Evolutionary conservation across 169 alveolate species (phyloP), one percentile per base, ranked within the genome.

Genomic region (Condylostoma magnum): DNA sequence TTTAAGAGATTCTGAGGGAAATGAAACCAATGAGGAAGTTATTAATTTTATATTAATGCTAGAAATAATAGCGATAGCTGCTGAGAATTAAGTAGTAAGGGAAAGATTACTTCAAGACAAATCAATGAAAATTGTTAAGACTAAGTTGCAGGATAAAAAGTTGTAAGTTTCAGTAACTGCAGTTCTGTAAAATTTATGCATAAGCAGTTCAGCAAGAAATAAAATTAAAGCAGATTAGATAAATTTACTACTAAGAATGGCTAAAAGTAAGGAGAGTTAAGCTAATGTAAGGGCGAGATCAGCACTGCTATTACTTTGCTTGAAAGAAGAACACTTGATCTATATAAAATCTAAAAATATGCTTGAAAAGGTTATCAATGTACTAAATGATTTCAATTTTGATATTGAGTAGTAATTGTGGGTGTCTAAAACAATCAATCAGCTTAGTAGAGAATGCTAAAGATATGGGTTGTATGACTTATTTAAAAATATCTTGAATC

Each of bases 371-470:
- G 43, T 60, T 28, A 8, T 60, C 30, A n/a, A 15, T 6, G 22
- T 22, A 0, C 43, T 60, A 20, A 36, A n/a, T n/a, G 56, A 60
- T 6, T 8, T 60, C 10, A 33, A 38, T 1, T 22, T n/a, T n/a
- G n/a, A 36, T 31, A 18, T 22, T 36, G 58, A 2, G 1, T 20
- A 34, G 25, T n/a, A 25, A 2, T 12, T 18, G 0, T 15, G 30
- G 43, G 30, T 36, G 6, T 28, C 43, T 8, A 18, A 6, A 18
- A 20, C 30, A 6, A 37, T 60, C 10, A 12, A 41, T 15, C 71
- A 60, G 56, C 71, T 60, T 12, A 38, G 56, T n/a, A 41, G 8
- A 1, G 71, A 60, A 12, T 60, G 71, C 57, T 60, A 38, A 60
- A 60, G 31, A 18, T 60, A 60, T 3, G 22, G 56, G 15, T 41